Percentiles rank a stretch among this genome's conserved stretches.
Conservation (phyloP, 352 stramenopile genomes). For the Globisporangium carolinianum region DNA sequence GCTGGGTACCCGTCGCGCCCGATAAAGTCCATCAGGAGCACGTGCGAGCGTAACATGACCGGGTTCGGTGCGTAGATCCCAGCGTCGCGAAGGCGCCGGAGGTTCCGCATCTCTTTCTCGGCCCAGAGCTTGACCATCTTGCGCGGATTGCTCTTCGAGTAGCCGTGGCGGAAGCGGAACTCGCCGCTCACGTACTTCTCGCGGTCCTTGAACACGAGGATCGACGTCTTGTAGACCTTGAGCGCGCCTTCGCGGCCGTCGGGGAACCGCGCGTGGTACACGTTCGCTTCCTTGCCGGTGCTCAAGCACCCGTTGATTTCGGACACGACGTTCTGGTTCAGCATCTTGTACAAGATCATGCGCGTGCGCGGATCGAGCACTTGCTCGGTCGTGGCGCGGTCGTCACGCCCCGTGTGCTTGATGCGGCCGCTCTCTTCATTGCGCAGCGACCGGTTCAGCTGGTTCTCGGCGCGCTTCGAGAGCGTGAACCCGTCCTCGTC, state of each 20-base stretch:
- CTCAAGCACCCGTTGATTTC: conserved; percentile 36
- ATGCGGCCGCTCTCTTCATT: conserved; percentile 35
- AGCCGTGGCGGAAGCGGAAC: conserved; percentile 41
- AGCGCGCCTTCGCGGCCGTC: conserved; percentile 22
- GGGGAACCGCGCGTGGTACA: conserved; percentile 35
- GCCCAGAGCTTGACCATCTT: conserved; percentile 46
- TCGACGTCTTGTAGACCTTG: conserved; percentile 73
- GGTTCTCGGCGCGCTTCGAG: conserved; percentile 76
- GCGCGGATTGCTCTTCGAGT: conserved; percentile 50
- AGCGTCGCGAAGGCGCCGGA: conserved; percentile 20
- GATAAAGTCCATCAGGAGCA: conserved; percentile 50
- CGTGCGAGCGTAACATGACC: conserved; percentile 38
- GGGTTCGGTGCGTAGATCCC: conserved; percentile 31
- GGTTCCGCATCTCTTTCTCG: conserved; percentile 41
- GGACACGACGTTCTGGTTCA: conserved; percentile 28
- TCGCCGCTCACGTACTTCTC: conserved; percentile 41
- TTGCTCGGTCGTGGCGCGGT: conserved; percentile 29
- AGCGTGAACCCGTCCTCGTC: conserved; percentile 62
- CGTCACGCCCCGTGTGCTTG: conserved; percentile 72
- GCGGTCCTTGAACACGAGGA: conserved; percentile 38
- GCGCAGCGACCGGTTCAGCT: conserved; percentile 66
- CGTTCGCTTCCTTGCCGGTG: conserved; percentile 34
- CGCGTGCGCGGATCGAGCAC: conserved; percentile 48
- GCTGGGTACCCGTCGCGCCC: conserved; percentile 20
- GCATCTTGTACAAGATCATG: conserved; percentile 37